Evolutionary conservation across 208 protist genomes (phyloP).

Genomic region (Crithidia acanthocephali): DNA sequence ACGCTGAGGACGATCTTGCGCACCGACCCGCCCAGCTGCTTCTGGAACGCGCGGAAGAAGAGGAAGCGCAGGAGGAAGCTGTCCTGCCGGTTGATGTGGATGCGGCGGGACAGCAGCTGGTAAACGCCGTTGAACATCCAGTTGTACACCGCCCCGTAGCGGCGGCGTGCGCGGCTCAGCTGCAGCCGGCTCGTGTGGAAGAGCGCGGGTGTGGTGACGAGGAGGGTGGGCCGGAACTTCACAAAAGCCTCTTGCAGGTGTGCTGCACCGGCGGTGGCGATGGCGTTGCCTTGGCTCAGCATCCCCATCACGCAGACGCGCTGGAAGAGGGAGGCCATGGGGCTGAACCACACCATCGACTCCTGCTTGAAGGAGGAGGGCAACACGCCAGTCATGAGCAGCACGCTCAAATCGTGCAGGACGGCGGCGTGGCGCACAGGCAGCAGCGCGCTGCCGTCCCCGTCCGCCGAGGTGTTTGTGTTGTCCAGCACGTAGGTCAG

Average conservation of each 20-base stretch:
- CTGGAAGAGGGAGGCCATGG: constrained; percentile 75
- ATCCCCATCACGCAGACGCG: constrained; percentile 77
- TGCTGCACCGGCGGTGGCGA: constrained; percentile 53
- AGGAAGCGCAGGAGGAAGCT: constrained; percentile 70
- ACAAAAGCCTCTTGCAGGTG: constrained; percentile 57
- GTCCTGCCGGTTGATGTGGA: constrained; percentile 79
- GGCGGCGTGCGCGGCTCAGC: constrained; percentile 57
- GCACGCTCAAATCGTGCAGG: constrained; percentile 63
- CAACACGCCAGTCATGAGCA: constrained; percentile 66
- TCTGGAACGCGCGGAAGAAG: constrained; percentile 76
- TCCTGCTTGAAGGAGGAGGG: constrained; percentile 62
- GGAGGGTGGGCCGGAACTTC: constrained; percentile 71
- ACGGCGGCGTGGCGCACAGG: constrained; percentile 73
- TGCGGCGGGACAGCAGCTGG: constrained; percentile 75
- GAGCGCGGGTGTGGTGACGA: constrained; percentile 72
- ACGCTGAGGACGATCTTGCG: constrained; percentile 68
- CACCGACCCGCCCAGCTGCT: constrained; percentile 76
- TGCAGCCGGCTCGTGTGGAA: constrained; percentile 76
- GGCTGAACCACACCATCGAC: constrained; percentile 77
- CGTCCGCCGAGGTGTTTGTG: constrained; percentile 33
- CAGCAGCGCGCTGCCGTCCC: constrained; percentile 35
- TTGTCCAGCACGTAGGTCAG: constrained; percentile 79
- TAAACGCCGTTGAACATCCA: constrained; percentile 75
- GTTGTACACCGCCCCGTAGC: constrained; percentile 65
- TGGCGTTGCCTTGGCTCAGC: constrained; percentile 71